Evolutionary conservation across 257 asterid species (phyloP), one percentile per base, ranked within the genome.

Genomic region (Nicotiana sylvestris): DNA sequence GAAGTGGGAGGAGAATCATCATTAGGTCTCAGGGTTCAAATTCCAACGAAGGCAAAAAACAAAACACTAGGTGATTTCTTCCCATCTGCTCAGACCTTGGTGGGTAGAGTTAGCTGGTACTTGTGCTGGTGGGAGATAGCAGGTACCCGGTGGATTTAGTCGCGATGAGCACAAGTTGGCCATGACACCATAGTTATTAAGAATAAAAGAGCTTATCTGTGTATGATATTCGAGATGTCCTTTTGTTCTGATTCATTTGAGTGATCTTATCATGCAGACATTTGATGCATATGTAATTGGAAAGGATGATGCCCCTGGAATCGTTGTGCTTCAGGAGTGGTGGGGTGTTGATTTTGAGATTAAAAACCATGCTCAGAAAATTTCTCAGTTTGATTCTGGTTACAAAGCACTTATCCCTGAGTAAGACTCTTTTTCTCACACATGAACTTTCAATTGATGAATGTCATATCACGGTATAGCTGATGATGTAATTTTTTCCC

Each of bases 321-420:
- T 96, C 27, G 96, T 96, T 80, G 98, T 96, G 88, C 90, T 96
- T 80, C 99, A 96, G 74, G 99, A 96, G 84, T 96, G 98, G 99
- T 96, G 98, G 98, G 99, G 98, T 77, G 96, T 96, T 66, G 99
- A 96, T 87, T 96, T 86, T 85, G 98, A 96, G 93, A 89, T 96
- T 67, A 96, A 94, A 89, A 96, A 96, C 91, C 98, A 96, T 32
- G 99, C 99, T n/a, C 85, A 88, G 87, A 96, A 90, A 81, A 94
- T 96, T 82, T 87, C 97, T 66, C 94, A 92, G 86, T 92, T 96
- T 76, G 95, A 88, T 83, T 82, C 87, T 5, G 99, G 98, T 81
- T 96, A 91, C 74, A 96, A 91, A 86, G 92, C 98, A 53, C 90
- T 96, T 72, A 96, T 96, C 82, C 98, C 99, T 1, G 99, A 96